Conservation (phyloP, 1,284 basidiomycete species). For the Sparassis latifolia region DNA sequence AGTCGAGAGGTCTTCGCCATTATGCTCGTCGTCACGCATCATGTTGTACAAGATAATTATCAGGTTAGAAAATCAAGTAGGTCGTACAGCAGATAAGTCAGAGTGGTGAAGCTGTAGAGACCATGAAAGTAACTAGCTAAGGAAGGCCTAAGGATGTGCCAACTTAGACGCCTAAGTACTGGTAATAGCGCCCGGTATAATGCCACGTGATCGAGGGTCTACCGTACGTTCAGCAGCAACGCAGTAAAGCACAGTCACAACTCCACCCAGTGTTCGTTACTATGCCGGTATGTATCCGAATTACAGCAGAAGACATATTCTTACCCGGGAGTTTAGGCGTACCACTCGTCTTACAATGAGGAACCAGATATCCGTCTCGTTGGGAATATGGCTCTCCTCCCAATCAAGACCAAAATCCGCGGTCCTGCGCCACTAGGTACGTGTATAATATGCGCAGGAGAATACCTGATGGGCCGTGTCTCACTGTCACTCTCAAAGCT, state of each 20-base stretch:
- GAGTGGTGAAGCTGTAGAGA: too few relatives aligned
- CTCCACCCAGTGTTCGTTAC: neutral
- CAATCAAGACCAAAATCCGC: conserved; percentile 86
- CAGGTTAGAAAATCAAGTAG: too few relatives aligned
- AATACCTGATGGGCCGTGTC: too few relatives aligned
- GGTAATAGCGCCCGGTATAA: too few relatives aligned
- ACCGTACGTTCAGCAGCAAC: too few relatives aligned
- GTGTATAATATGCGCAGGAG: conserved; percentile 11
- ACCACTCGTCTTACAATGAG: conserved; percentile 95
- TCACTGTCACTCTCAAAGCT: conserved; percentile 34
- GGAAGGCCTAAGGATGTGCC: too few relatives aligned
- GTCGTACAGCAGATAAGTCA: too few relatives aligned
- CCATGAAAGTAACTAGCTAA: too few relatives aligned
- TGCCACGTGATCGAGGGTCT: too few relatives aligned
- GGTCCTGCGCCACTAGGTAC: conserved; percentile 86
- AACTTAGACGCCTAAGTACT: too few relatives aligned
- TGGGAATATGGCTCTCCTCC: conserved; percentile 88
- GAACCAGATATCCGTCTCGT: conserved; percentile 75
- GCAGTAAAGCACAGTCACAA: too few relatives aligned
- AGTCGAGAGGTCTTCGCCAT: neutral
- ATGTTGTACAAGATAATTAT: too few relatives aligned
- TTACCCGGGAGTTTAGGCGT: conserved; percentile 65
- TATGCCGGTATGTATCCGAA: neutral
- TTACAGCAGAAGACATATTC: neutral
- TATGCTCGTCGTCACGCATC: neutral